Base-by-base conservation (phyloP, 1,284 basidiomycete genomes). In the Phellinidium pouzarii region DNA sequence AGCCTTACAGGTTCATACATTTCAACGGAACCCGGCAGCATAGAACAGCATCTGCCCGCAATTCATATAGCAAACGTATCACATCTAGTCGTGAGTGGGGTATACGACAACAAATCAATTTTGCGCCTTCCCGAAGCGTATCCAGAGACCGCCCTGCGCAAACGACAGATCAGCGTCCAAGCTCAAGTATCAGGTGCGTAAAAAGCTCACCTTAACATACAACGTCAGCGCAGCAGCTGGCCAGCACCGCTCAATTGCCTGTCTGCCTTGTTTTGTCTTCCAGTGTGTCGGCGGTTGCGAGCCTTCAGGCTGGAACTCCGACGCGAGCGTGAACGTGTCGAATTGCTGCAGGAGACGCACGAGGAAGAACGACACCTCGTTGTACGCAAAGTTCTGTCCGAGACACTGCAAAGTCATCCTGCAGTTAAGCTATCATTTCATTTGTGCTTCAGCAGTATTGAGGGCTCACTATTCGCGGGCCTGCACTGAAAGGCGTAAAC, bases 301-400 rank as follows among this genome's bases (percentile, higher is more conserved):
- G 0, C 73, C 77, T 37, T 62, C 62, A 1, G 84, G 84, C 60
- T 86, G 84, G 19, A 69, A 72, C 52, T 87, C 82, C 9, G 73
- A 64, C 0, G 79, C 79, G 29, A 87, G 65, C 8, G 72, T 70
- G 60, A 88, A 79, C 1, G 70, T 68, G 55, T 79, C 75, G 59
- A 80, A 87, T 20, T 71, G 71, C 59, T 87, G 84, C 45, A 88
- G 63, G 23, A 88, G 64, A 26, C 80, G 72, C 7, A 82, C 77
- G 31, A 88, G 72, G 65, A 86, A 80, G 61, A 78, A 87, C 2
- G 81, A 79, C 42, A 80, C 78, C 63, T 88, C 80, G 61, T 86
- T 86, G 57, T 80, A 80, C 3, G 84, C 84, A 56, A 84, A 85
- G 58, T 84, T 80, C 62, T 86, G 82, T 4, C 84, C 85, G 14